Percentiles rank a stretch among this genome's conserved stretches.
phyloP scores from a whole-genome alignment of 768 basidiomycete species.

The Asterophora parasitica region DNA sequence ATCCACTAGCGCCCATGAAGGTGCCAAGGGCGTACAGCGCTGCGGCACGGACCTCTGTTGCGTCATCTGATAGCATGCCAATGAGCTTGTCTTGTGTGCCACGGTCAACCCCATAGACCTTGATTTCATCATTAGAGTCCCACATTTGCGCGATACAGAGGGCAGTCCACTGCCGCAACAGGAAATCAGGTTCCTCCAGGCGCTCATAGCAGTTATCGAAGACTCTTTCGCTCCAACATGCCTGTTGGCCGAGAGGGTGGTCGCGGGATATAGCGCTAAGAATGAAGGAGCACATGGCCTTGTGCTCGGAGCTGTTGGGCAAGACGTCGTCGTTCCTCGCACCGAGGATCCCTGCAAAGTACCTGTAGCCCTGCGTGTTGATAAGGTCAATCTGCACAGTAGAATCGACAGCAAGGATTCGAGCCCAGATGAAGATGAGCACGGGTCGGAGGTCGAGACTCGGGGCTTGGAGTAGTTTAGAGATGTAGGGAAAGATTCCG shows the following conservation, averaged over 20 bases:
- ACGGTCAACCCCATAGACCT: slow-evolving; percentile 72
- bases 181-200: slow-evolving; percentile 84
- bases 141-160: slow-evolving; percentile 94
- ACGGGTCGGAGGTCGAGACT: slow-evolving; percentile 95
- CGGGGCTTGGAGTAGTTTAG: slow-evolving; percentile 91
- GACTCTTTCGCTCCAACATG: slow-evolving; percentile 75
- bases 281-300: slow-evolving; percentile 98
- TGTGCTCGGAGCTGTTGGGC: slow-evolving; percentile 94
- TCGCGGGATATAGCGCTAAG: slow-evolving; percentile 88
- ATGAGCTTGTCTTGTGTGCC: slow-evolving; percentile 83
- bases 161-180: slow-evolving; percentile 91
- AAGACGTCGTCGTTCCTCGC: slow-evolving; percentile 65
- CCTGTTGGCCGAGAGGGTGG: slow-evolving; percentile 80
- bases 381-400: slow-evolving; percentile 88
- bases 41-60: slow-evolving; percentile 89
- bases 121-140: slow-evolving; percentile 90
- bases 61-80: slow-evolving; percentile 74
- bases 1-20: slow-evolving; percentile 86
- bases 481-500: slow-evolving; percentile 98
- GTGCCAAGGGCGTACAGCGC: slow-evolving; percentile 90
- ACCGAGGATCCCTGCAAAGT: slow-evolving; percentile 76
- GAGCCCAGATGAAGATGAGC: slow-evolving; percentile 97
- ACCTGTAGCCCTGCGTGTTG: slow-evolving; percentile 78
- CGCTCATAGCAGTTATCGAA: slow-evolving; percentile 85
- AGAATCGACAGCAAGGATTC: slow-evolving; percentile 94